A percentile compares a stretch with the other conserved stretches of the same genome.
Evolutionary conservation across 106 monocot species (phyloP).

Genomic region (Dendrobium huoshanense): DNA sequence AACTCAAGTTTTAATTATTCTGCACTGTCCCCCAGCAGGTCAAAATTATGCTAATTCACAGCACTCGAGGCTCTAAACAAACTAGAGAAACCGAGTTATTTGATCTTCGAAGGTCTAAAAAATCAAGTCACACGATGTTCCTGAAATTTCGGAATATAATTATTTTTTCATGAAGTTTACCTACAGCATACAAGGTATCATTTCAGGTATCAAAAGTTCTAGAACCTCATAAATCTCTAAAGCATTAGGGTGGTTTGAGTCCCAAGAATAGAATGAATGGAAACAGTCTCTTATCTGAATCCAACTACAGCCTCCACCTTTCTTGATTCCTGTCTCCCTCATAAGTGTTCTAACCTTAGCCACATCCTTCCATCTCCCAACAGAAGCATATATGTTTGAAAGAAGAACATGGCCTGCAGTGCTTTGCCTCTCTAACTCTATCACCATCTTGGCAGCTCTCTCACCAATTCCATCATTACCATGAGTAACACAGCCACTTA

Average conservation of each 20-base stretch:
- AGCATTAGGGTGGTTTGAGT: conserved; percentile 26
- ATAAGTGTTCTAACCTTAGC: conserved; percentile 31
- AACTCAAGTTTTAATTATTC: background rate
- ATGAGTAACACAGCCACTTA: conserved; percentile 22
- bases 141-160: background rate
- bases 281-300: conserved; percentile 34
- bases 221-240: conserved; percentile 37
- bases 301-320: conserved; percentile 47
- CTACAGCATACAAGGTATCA: conserved; percentile 1
- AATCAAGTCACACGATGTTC: background rate
- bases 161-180: background rate
- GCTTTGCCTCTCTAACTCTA: conserved; percentile 25
- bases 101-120: background rate
- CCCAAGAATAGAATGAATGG: conserved; percentile 44
- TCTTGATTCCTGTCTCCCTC: conserved; percentile 37
- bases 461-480: conserved; percentile 35
- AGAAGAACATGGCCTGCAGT: conserved; percentile 42
- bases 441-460: conserved; percentile 36
- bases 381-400: conserved; percentile 35
- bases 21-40: background rate
- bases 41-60: background rate
- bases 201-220: conserved; percentile 40
- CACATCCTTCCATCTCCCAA: conserved; percentile 46
- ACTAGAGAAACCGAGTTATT: background rate
- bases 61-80: background rate